Evolutionary conservation across 495 filamentous ascomycete species (phyloP).

Genomic region (Annulohypoxylon maeteangense): DNA sequence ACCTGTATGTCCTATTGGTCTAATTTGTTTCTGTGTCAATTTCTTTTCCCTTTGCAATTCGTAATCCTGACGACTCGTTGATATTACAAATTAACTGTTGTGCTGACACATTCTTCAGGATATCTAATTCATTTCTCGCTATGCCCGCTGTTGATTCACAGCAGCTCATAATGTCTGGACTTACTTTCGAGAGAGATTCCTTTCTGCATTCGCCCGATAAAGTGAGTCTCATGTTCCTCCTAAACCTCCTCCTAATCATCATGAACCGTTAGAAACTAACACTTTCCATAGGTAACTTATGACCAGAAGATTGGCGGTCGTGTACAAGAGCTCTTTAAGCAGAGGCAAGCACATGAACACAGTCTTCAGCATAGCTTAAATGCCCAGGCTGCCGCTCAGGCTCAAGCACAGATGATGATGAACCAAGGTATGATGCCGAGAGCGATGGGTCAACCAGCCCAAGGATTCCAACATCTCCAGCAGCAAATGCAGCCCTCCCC

Average conservation of each 20-base stretch:
- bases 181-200: constrained; percentile 57
- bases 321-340: constrained; percentile 51
- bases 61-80: no score
- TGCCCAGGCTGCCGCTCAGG: constrained; percentile 52
- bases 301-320: constrained; percentile 48
- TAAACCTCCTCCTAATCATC: neutral
- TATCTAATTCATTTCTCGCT: constrained; percentile 55
- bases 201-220: constrained; percentile 56
- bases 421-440: constrained; percentile 57
- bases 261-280: constrained; percentile 25
- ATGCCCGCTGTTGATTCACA: constrained; percentile 47
- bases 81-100: neutral
- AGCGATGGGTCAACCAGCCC: constrained; percentile 52
- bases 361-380: constrained; percentile 55
- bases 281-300: constrained; percentile 48
- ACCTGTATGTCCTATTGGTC: no score
- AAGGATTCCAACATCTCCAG: constrained; percentile 59
- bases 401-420: constrained; percentile 58
- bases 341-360: constrained; percentile 55
- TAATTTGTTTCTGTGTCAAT: no score
- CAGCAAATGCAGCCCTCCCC: constrained; percentile 61
- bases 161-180: constrained; percentile 48
- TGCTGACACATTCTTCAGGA: constrained; percentile 45
- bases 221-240: constrained; percentile 52
- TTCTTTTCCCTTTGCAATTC: no score